phyloP scores from a whole-genome alignment of 1,284 basidiomycete species.

The Mycena sp. region DNA sequence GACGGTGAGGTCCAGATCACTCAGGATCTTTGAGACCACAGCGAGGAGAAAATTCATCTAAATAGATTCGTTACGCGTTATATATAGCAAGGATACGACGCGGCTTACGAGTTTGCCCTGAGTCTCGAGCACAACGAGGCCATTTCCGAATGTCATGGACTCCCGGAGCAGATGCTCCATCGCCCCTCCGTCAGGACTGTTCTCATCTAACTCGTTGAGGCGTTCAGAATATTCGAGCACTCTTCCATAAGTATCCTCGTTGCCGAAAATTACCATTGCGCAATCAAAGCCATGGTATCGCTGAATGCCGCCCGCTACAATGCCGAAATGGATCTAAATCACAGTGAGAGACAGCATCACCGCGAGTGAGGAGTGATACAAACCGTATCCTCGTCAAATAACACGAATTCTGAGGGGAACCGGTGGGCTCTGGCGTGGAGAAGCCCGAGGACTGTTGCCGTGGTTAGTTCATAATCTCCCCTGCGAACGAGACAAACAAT shows the following conservation, averaged over 20 bases:
- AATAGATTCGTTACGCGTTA: no score
- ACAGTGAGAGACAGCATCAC: neutral
- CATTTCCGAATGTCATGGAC: constrained; percentile 14
- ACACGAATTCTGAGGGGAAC: neutral
- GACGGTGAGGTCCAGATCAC: constrained; percentile 10
- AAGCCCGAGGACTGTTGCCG: neutral
- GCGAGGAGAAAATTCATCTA: constrained; percentile 11
- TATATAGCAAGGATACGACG: no score
- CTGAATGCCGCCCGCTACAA: neutral
- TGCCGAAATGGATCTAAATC: neutral
- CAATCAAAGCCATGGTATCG: constrained; percentile 8
- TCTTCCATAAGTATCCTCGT: constrained; percentile 12
- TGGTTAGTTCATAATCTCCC: neutral
- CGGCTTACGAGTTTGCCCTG: constrained; percentile 12
- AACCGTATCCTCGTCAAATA: neutral
- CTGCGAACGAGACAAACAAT: neutral
- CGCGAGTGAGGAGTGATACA: neutral
- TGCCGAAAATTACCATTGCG: constrained; percentile 7
- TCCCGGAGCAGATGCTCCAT: constrained; percentile 8
- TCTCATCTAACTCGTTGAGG: neutral
- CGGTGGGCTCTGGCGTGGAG: neutral
- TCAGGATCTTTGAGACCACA: constrained; percentile 11
- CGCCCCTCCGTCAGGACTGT: constrained; percentile 4
- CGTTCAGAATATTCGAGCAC: constrained; percentile 10
- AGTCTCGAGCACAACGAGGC: constrained; percentile 9